Conservation (phyloP, 2,329 filamentous ascomycete genomes). For the Cladosporium sp. region DNA sequence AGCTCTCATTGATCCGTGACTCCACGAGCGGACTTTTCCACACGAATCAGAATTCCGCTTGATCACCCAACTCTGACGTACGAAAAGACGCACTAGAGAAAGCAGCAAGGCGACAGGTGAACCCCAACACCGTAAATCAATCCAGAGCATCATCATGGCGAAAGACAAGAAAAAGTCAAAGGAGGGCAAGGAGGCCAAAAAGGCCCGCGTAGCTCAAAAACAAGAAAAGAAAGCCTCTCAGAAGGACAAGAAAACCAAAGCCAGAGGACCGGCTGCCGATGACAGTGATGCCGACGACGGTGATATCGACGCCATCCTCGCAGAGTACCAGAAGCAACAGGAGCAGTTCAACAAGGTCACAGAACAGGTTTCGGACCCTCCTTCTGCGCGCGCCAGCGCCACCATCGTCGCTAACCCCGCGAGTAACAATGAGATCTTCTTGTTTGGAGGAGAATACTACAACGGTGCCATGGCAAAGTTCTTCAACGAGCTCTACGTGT, state of each 20-base stretch:
- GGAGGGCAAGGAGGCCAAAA: constrained; percentile 36
- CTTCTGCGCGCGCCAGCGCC: constrained; percentile 74
- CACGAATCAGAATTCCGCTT: constrained; percentile 5
- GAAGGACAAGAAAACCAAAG: constrained; percentile 79
- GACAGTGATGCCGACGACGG: constrained; percentile 91
- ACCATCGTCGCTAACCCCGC: constrained; percentile 82
- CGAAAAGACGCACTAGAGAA: background rate
- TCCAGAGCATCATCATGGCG: constrained; percentile 40
- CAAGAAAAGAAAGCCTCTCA: constrained; percentile 65
- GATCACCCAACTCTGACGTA: constrained; percentile 2
- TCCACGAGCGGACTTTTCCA: constrained; percentile 3
- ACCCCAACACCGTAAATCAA: background rate
- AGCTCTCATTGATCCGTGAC: background rate
- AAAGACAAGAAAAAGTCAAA: constrained; percentile 47
- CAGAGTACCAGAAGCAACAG: constrained; percentile 87
- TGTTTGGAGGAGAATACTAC: constrained; percentile 95
- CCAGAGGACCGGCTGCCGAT: constrained; percentile 65
- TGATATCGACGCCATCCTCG: constrained; percentile 88
- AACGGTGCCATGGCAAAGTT: constrained; percentile 81
- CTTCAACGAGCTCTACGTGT: constrained; percentile 67
- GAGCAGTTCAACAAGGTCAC: constrained; percentile 93
- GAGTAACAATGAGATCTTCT: constrained; percentile 81
- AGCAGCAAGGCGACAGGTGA: background rate
- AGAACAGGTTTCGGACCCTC: constrained; percentile 71
- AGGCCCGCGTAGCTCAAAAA: constrained; percentile 44